Evolutionary conservation across 352 stramenopile genomes (phyloP), one percentile per base, ranked within the genome.

Genomic region (Phytophthora multivora): DNA sequence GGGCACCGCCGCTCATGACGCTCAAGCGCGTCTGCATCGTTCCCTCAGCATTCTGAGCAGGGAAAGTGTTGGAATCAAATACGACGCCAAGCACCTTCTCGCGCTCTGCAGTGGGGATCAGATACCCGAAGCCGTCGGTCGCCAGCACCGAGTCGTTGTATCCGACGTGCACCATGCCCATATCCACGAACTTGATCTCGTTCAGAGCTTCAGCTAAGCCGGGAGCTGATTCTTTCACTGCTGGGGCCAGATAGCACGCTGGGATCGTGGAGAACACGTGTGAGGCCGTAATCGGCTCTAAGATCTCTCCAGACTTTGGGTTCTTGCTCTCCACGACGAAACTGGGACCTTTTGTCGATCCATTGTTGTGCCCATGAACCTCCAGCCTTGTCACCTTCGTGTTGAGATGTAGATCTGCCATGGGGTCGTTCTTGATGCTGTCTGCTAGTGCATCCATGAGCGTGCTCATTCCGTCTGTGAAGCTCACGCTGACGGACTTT

Each of bases 61-160:
- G 89, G 52, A 97, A 97, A 23, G 88, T 87, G 55, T 93, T 91
- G 41, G 86, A 95, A 79, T 97, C 89, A 63, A 90, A 97, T 16
- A 97, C 86, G 45, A 91, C 83, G 6, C 87, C 89, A 10, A 96
- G 76, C 21, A 96, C 72, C 21, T 78, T 75, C 54, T 96, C 70
- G 28, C 77, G 77, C 58, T 95, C 84, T 15, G 66, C 76, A 12
- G 73, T 84, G 4, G 89, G 89, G 15, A 97, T 76, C 40, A 97
- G 77, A 46, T 97, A 94, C 15, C 89, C 89, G 53, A 97, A 97
- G 33, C 89, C 89, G n/a, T 86, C 73, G 9, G 59, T 84, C 48
- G 66, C 36, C 25, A 95, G 67, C 60, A 91, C 69, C 15, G 75
- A 59, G 0, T 73, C 61, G 31, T 91, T 63, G 63, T 83, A 97